A percentile compares a stretch with the other conserved stretches of the same genome.
Conservation (phyloP, 2,329 filamentous ascomycete genomes). For the Curvularia spicifera region DNA sequence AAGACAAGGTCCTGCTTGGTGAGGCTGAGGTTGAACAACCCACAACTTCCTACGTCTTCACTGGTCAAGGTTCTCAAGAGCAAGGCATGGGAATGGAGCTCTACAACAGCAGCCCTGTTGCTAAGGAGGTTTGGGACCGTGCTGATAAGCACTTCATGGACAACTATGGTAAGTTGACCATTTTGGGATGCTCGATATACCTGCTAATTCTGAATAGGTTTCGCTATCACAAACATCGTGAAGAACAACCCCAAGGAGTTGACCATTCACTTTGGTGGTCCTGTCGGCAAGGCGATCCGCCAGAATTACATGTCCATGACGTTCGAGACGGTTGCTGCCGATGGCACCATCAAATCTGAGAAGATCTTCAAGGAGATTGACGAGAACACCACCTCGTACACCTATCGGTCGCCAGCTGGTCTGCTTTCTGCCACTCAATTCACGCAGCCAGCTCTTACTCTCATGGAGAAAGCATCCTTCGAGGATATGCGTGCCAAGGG, state of each 20-base stretch:
- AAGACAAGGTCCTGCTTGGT: conserved; percentile 93
- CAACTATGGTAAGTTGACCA: conserved; percentile 79
- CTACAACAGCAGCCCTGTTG: conserved; percentile 90
- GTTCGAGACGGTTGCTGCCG: conserved; percentile 93
- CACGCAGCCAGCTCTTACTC: conserved; percentile 93
- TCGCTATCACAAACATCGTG: conserved; percentile 98
- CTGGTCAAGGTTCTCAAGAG: conserved; percentile 96
- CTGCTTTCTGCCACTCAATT: conserved; percentile 97
- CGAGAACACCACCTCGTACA: conserved; percentile 93
- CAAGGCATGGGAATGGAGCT: conserved; percentile 99
- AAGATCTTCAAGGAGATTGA: conserved; percentile 99
- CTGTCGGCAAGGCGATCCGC: conserved; percentile 94
- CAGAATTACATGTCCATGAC: conserved; percentile 99
- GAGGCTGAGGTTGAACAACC: conserved; percentile 98
- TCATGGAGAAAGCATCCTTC: conserved; percentile 99
- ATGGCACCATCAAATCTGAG: conserved; percentile 95
- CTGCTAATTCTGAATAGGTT: conserved; percentile 62
- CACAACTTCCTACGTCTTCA: conserved; percentile 96
- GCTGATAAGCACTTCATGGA: conserved; percentile 98
- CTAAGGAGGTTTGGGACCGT: conserved; percentile 88
- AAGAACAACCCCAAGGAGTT: conserved; percentile 99
- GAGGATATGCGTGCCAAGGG: conserved; percentile 99
- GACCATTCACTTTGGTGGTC: conserved; percentile 96
- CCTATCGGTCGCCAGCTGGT: conserved; percentile 92
- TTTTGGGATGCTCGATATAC: conserved; percentile 9